Conservation (phyloP, 768 basidiomycete genomes). For the Amanita rubescens region DNA sequence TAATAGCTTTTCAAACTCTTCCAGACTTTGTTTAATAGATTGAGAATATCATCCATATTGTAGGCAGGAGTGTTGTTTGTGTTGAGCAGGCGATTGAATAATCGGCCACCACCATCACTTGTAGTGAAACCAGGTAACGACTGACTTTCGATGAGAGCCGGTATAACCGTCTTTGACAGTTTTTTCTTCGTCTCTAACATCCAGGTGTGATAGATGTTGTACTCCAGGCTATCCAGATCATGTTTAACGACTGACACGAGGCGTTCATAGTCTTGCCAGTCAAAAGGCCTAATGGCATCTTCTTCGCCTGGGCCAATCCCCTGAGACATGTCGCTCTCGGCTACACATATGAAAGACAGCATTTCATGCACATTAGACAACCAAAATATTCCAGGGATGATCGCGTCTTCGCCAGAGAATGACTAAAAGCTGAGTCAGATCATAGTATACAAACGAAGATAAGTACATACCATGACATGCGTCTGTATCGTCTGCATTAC, state of each 20-base stretch:
- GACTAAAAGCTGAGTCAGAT: conserved; percentile 39
- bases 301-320: conserved; percentile 97
- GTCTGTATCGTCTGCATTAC: conserved; percentile 98
- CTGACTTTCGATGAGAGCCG: conserved; percentile 97
- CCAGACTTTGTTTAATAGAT: conserved; percentile 96
- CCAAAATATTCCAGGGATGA: conserved; percentile 98
- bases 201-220: conserved; percentile 99
- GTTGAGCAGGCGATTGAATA: conserved; percentile 90
- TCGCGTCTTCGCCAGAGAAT: conserved; percentile 89
- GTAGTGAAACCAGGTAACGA: conserved; percentile 97
- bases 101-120: conserved; percentile 83
- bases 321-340: conserved; percentile 98
- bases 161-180: conserved; percentile 95
- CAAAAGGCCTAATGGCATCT: conserved; percentile 83
- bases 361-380: conserved; percentile 99
- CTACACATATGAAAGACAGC: conserved; percentile 96
- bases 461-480: conserved; percentile 85
- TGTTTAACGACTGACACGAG: conserved; percentile 98
- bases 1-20: conserved; percentile 98
- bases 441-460: conserved; percentile 2
- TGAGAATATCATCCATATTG: conserved; percentile 97
- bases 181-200: conserved; percentile 98
- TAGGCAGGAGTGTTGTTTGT: conserved; percentile 84
- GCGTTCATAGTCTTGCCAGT: conserved; percentile 96
- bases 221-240: conserved; percentile 95